Conservation (phyloP, 208 protist species). For the Trypanosoma melophagium region DNA sequence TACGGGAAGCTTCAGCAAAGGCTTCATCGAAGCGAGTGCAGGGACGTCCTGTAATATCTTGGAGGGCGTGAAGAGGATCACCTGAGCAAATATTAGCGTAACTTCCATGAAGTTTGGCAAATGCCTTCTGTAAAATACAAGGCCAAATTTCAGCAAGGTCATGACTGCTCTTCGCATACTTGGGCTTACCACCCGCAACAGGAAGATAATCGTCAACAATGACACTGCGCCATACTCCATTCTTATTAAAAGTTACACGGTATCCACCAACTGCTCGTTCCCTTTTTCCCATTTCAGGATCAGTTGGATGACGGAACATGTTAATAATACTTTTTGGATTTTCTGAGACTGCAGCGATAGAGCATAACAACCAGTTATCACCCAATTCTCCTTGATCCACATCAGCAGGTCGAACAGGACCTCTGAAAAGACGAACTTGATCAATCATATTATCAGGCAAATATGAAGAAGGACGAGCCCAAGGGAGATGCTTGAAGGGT, state of each 20-base stretch:
- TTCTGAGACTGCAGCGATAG: slow-evolving; percentile 58
- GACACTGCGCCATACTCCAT: slow-evolving; percentile 78
- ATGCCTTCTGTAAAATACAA: slow-evolving; percentile 85
- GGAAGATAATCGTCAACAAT: slow-evolving; percentile 87
- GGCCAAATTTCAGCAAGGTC: slow-evolving; percentile 82
- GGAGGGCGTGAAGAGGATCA: slow-evolving; percentile 80
- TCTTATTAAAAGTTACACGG: slow-evolving; percentile 80
- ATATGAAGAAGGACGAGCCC: slow-evolving; percentile 56
- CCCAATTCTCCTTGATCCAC: slow-evolving; percentile 66
- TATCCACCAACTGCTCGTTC: slow-evolving; percentile 75
- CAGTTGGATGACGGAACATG: slow-evolving; percentile 70
- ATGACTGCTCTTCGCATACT: slow-evolving; percentile 54
- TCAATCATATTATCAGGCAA: slow-evolving; percentile 52
- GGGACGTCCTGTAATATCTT: slow-evolving; percentile 79
- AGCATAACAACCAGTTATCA: slow-evolving; percentile 76
- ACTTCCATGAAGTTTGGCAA: slow-evolving; percentile 85
- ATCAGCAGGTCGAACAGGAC: slow-evolving; percentile 34
- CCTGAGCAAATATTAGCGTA: slow-evolving; percentile 77
- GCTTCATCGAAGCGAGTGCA: slow-evolving; percentile 64
- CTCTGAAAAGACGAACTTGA: slow-evolving; percentile 68
- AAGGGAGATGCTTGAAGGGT: slow-evolving; percentile 60
- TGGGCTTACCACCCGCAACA: slow-evolving; percentile 43
- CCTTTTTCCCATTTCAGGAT: slow-evolving; percentile 43
- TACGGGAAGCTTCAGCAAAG: slow-evolving; percentile 21
- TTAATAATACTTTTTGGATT: slow-evolving; percentile 36